phyloP scores from a whole-genome alignment of 805 yeast species.

The Yarrowia sp. region DNA sequence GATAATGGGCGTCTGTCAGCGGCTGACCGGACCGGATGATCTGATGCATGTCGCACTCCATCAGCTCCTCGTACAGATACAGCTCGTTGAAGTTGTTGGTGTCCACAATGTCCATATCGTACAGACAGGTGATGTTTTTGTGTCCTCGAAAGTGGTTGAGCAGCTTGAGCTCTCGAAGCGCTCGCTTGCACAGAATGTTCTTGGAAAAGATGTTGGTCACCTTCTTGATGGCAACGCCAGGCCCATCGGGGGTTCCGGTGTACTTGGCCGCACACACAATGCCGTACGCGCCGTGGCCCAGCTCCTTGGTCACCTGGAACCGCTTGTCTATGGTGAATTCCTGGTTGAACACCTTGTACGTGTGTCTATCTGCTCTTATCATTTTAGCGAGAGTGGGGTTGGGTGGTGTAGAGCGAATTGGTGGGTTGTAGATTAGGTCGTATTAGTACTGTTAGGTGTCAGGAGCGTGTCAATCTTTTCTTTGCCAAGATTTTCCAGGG shows the following conservation, averaged over 20 bases:
- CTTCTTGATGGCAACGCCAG: slow-evolving; percentile 92
- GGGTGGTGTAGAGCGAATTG: background rate
- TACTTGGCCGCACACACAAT: slow-evolving; percentile 94
- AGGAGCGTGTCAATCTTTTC: too few species aligned
- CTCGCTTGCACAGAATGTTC: slow-evolving; percentile 88
- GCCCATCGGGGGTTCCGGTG: slow-evolving; percentile 72
- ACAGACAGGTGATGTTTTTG: slow-evolving; percentile 92
- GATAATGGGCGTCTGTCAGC: slow-evolving; percentile 92
- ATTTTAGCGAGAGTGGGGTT: slow-evolving; percentile 8
- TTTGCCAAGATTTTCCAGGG: too few species aligned
- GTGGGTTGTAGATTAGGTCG: background rate
- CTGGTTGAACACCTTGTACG: slow-evolving; percentile 79
- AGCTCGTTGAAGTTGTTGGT: slow-evolving; percentile 87
- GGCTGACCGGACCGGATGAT: slow-evolving; percentile 94
- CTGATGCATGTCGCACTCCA: slow-evolving; percentile 99
- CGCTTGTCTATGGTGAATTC: slow-evolving; percentile 90
- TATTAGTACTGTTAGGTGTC: too few species aligned
- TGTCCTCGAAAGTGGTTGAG: slow-evolving; percentile 94
- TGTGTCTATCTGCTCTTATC: slow-evolving; percentile 47
- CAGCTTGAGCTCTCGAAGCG: slow-evolving; percentile 87
- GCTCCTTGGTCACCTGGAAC: slow-evolving; percentile 86
- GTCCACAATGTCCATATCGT: slow-evolving; percentile 88
- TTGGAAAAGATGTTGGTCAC: slow-evolving; percentile 93
- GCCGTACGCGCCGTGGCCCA: slow-evolving; percentile 98
- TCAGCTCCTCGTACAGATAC: slow-evolving; percentile 91